These are phyloP conservation scores for Acrocalymma vagum DNA, from an alignment of 2,329 filamentous ascomycete species.

Conservation along the genomic window DNA sequence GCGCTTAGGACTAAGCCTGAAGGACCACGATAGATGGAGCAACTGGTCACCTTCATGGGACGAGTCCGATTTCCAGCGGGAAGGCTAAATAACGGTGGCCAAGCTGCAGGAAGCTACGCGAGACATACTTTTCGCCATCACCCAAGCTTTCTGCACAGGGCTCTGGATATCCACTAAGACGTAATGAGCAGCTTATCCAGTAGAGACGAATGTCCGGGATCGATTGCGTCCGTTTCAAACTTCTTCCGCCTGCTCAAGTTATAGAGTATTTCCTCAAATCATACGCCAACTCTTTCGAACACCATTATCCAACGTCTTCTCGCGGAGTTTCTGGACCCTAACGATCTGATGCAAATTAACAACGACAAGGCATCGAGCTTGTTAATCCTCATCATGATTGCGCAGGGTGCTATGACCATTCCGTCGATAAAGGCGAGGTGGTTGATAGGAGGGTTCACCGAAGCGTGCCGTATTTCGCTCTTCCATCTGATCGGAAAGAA, in stretches of 20 bases:
- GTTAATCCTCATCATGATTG: slow-evolving; percentile 73
- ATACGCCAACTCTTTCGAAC: slow-evolving; percentile 69
- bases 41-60: slow-evolving; percentile 57
- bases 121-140: slow-evolving; percentile 73
- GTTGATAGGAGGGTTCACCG: slow-evolving; percentile 69
- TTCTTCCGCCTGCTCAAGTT: slow-evolving; percentile 72
- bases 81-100: slow-evolving; percentile 54
- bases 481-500: slow-evolving; percentile 76
- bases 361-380: slow-evolving; percentile 70
- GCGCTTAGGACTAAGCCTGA: slow-evolving; percentile 56
- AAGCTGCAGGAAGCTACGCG: slow-evolving; percentile 62
- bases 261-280: slow-evolving; percentile 71
- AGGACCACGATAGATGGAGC: slow-evolving; percentile 58
- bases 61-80: slow-evolving; percentile 52
- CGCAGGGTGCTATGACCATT: slow-evolving; percentile 70
- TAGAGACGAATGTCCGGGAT: slow-evolving; percentile 52
- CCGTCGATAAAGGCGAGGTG: slow-evolving; percentile 69
- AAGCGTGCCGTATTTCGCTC: slow-evolving; percentile 74
- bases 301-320: slow-evolving; percentile 69
- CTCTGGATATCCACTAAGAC: slow-evolving; percentile 70
- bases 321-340: slow-evolving; percentile 69
- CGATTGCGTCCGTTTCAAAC: slow-evolving; percentile 63
- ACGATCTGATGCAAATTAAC: slow-evolving; percentile 66
- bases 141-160: slow-evolving; percentile 74
- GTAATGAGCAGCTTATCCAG: slow-evolving; percentile 46